Base-by-base conservation (phyloP, 257 asterid genomes). In the Solanum verrucosum region DNA sequence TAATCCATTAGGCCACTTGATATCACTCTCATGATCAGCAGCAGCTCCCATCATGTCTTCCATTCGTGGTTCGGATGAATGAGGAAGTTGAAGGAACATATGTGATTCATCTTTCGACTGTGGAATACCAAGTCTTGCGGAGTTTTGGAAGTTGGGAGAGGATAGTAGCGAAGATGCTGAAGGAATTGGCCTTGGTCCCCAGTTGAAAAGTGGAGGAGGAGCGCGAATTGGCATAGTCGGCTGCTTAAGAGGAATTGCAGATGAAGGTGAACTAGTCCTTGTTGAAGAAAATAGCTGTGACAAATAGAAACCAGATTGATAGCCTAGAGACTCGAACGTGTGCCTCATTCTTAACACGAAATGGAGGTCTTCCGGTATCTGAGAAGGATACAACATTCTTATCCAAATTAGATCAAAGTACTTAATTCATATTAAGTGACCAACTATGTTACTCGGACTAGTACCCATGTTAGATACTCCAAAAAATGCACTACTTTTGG, bases 301-400 rank as follows among this genome's bases (percentile, higher is more conserved):
- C 74, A 95, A 92, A 87, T 97, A 97, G 90, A 93, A 95, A 31
- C 99, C 99, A 18, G 99, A 97, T 87, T 97, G 99, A 59, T 97
- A 95, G 27, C 98, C 99, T 23, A 96, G 92, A 68, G 99, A 96
- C 87, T 97, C 99, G 78, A 97, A 97, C 0, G 98, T 95, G 92
- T 94, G 99, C 87, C 99, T 92, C 99, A 97, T 96, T 91, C 99
- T 93, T 86, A 97, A 92, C 92, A 97, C 99, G 87, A 97, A 96
- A 89, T 97, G 99, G 25, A 97, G 96, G 60, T 97, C 99, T 90
- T 97, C 99, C 27, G 99, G 96, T 87, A 97, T 94, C 99, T 97
- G 89, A 88, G 87, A 67, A 88, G 37, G 25, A 89, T 9, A 52
- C 40, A 86, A 27, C 73, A 82, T 49, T 34, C 49, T 33, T 10